A percentile compares a stretch with the other conserved stretches of the same genome.
These are phyloP conservation scores for Stentor roeselii DNA, from an alignment of 73 alveolate genomes.

Conservation along the genomic window DNA sequence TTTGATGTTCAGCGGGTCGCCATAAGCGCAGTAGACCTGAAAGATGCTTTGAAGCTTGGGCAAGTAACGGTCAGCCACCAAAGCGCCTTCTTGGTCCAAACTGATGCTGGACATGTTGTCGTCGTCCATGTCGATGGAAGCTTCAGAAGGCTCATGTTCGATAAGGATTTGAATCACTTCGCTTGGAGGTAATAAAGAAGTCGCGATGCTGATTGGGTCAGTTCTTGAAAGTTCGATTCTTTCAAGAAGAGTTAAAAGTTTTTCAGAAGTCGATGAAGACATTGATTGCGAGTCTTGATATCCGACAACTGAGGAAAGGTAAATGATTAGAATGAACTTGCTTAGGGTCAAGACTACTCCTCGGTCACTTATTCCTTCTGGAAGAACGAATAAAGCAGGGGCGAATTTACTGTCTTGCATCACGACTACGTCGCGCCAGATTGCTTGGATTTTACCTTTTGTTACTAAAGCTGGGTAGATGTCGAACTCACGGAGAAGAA, in stretches of 20 bases:
- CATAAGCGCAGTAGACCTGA: conserved; percentile 60
- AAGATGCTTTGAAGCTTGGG: conserved; percentile 45
- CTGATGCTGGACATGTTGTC: too few relatives aligned
- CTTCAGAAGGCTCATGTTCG: background rate
- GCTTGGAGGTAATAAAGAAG: background rate
- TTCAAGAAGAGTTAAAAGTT: conserved; percentile 49
- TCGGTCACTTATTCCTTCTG: background rate
- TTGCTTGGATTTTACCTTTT: conserved; percentile 43
- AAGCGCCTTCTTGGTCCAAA: conserved; percentile 9
- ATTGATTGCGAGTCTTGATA: background rate
- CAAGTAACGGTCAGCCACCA: conserved; percentile 25
- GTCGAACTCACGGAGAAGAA: background rate
- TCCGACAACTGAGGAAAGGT: background rate
- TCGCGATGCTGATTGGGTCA: background rate
- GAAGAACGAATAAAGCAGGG: background rate
- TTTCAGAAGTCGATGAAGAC: conserved; percentile 34
- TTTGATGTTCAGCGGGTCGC: conserved; percentile 60
- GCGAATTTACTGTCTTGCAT: background rate
- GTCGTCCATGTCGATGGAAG: background rate
- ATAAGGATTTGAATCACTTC: background rate
- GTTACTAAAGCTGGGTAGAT: conserved; percentile 30
- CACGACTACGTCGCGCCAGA: conserved; percentile 27
- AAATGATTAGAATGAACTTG: background rate
- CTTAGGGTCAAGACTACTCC: background rate
- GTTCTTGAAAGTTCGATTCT: conserved; percentile 68